These are phyloP conservation scores for Suillus subluteus DNA, from an alignment of 768 basidiomycete species.

Conservation along the genomic window DNA sequence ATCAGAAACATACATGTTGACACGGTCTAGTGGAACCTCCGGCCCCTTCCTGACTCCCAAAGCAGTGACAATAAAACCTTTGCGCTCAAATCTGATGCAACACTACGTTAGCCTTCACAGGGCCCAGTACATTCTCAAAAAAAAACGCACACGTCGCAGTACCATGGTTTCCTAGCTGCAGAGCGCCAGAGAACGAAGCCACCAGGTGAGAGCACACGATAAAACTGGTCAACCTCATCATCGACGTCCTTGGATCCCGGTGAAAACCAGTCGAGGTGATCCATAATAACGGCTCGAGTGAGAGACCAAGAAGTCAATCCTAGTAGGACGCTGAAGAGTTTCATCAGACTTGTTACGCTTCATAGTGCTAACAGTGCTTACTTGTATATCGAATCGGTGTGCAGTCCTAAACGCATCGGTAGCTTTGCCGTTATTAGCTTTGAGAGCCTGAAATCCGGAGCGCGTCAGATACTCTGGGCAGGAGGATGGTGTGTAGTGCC, in stretches of 20 bases:
- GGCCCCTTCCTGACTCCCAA: slow-evolving; percentile 56
- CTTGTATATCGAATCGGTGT: slow-evolving; percentile 75
- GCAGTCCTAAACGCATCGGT: slow-evolving; percentile 65
- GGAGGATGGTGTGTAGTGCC: slow-evolving; percentile 59
- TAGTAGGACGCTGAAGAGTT: slow-evolving; percentile 43
- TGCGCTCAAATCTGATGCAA: slow-evolving; percentile 46
- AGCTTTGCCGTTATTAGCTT: slow-evolving; percentile 45
- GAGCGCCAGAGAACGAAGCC: slow-evolving; percentile 72
- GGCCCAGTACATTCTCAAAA: neutral
- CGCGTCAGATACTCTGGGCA: slow-evolving; percentile 69
- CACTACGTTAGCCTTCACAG: neutral
- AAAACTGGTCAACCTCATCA: slow-evolving; percentile 57
- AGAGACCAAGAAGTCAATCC: slow-evolving; percentile 51
- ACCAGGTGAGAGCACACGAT: slow-evolving; percentile 56
- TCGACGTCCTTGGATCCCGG: slow-evolving; percentile 51
- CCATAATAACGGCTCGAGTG: slow-evolving; percentile 72
- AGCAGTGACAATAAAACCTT: slow-evolving; percentile 56
- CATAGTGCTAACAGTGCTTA: slow-evolving; percentile 31
- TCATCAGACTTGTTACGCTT: neutral
- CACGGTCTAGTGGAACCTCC: slow-evolving; percentile 58
- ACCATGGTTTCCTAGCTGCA: slow-evolving; percentile 69
- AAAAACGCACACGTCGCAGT: slow-evolving; percentile 49
- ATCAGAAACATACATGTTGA: slow-evolving; percentile 60
- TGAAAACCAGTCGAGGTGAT: slow-evolving; percentile 65
- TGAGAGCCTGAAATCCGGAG: slow-evolving; percentile 59